Conservation (phyloP, 441 rosid species). For the Jatropha podagrica region DNA sequence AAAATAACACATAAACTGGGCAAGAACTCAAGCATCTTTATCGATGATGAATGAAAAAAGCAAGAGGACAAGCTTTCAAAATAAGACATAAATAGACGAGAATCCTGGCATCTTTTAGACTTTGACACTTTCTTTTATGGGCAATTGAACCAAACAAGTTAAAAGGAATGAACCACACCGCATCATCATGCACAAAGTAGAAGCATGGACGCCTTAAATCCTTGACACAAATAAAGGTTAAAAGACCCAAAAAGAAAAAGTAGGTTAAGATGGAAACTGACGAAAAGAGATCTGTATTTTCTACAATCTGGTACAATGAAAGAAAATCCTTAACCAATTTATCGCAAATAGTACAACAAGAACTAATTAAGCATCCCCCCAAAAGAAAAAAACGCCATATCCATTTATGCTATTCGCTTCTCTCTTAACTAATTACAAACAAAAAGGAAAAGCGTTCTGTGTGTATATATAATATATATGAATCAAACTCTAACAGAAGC, state of each 20-base stretch:
- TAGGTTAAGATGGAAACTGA: background rate
- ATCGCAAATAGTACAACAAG: background rate
- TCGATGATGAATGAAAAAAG: too few relatives aligned
- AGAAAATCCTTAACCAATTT: background rate
- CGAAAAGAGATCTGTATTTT: background rate
- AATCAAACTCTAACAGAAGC: background rate
- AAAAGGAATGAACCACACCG: too few relatives aligned
- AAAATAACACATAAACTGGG: too few relatives aligned
- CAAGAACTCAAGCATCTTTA: too few relatives aligned
- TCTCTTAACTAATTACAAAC: background rate
- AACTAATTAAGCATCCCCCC: background rate
- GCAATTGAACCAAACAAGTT: background rate
- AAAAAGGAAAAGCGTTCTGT: background rate
- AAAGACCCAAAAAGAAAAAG: background rate
- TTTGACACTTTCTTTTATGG: background rate
- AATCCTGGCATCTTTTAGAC: background rate
- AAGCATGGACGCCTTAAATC: background rate
- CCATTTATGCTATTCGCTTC: background rate
- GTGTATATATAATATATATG: too few relatives aligned
- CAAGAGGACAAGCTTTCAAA: background rate
- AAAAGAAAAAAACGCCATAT: background rate
- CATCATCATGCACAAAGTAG: background rate
- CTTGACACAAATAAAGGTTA: background rate
- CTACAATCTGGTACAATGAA: background rate
- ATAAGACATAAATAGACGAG: background rate